These are phyloP conservation scores for Boletus rubropictus DNA, from an alignment of 768 basidiomycete genomes.

Conservation along the genomic window DNA sequence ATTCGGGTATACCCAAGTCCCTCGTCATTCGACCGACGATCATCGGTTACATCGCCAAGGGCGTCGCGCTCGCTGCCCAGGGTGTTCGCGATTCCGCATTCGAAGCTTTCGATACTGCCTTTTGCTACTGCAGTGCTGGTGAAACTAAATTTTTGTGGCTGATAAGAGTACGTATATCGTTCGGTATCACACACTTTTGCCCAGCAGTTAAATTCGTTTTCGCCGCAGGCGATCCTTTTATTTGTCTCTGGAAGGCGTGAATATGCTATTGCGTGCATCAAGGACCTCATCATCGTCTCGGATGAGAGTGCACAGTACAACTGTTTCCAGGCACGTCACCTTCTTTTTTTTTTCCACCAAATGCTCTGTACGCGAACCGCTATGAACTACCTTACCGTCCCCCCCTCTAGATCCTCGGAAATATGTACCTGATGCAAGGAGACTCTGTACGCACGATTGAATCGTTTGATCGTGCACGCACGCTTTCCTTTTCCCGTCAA, in stretches of 20 bases:
- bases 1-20: background rate
- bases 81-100: background rate
- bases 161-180: background rate
- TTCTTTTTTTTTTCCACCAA: no score
- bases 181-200: no score
- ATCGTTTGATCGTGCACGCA: background rate
- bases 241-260: background rate
- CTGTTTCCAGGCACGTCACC: background rate
- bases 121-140: background rate
- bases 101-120: background rate
- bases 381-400: no score
- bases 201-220: background rate
- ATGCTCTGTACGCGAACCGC: no score
- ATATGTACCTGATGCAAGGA: background rate
- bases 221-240: background rate
- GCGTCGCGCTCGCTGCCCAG: background rate
- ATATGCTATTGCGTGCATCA: background rate
- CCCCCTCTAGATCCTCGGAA: background rate
- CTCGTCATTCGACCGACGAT: background rate
- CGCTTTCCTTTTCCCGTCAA: background rate
- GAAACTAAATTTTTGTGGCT: background rate
- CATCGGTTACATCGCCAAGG: background rate
- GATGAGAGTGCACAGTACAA: background rate
- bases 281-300: background rate
- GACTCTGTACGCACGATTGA: background rate